Conservation (phyloP, 2,329 filamentous ascomycete genomes). For the Colletotrichum sp. region DNA sequence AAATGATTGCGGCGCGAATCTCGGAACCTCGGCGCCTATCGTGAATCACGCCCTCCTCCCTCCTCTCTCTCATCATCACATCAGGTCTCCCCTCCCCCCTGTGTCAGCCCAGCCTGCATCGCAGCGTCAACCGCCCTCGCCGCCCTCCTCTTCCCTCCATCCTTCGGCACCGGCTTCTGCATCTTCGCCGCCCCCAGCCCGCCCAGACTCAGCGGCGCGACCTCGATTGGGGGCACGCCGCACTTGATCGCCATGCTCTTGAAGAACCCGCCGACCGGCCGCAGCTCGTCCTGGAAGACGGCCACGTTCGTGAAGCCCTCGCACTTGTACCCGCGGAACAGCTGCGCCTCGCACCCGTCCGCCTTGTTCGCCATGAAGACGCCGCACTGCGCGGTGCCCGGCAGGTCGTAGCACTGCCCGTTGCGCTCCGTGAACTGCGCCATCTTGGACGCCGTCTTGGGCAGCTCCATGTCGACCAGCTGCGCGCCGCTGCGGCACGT, state of each 20-base stretch:
- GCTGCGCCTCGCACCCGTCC: constrained; percentile 18
- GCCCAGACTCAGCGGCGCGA: constrained; percentile 8
- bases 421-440: not conserved
- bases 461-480: not conserved
- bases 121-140: not conserved
- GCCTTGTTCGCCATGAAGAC: constrained; percentile 15
- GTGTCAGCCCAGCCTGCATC: not conserved
- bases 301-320: constrained; percentile 7
- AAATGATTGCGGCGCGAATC: not conserved
- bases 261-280: constrained; percentile 15
- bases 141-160: not conserved
- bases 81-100: not conserved
- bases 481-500: constrained; percentile 7
- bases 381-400: constrained; percentile 9
- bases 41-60: not conserved
- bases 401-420: constrained; percentile 19
- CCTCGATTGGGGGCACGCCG: constrained; percentile 13
- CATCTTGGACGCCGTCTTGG: not conserved
- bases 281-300: constrained; percentile 10
- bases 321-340: constrained; percentile 12
- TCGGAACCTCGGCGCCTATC: not conserved
- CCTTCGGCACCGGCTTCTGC: not conserved
- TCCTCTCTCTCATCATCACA: not conserved
- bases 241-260: constrained; percentile 15
- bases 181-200: constrained; percentile 5